phyloP scores from a whole-genome alignment of 805 yeast genomes.

The Ogataea angusta region DNA sequence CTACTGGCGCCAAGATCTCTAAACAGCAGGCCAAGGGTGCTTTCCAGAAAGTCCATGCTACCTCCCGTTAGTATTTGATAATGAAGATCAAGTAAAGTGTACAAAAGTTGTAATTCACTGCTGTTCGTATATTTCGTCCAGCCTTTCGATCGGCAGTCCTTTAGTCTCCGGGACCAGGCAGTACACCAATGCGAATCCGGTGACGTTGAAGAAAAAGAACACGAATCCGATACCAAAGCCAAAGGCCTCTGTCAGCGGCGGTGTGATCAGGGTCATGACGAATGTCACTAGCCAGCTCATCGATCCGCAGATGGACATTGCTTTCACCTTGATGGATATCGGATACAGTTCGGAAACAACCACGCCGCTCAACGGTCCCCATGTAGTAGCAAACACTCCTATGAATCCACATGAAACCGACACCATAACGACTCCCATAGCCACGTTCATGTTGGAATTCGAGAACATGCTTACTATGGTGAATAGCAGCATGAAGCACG shows the following conservation, averaged over 20 bases:
- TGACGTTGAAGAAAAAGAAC: constrained; percentile 31
- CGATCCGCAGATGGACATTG: constrained; percentile 54
- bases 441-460: constrained; percentile 31
- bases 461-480: constrained; percentile 52
- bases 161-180: constrained; percentile 35
- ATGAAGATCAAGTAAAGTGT: constrained; percentile 9
- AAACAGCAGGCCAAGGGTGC: constrained; percentile 98
- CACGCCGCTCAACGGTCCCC: constrained; percentile 73
- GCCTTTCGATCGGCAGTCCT: constrained; percentile 17
- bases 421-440: constrained; percentile 53
- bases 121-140: constrained; percentile 25
- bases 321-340: constrained; percentile 52
- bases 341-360: constrained; percentile 68
- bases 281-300: constrained; percentile 65
- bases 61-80: constrained; percentile 74
- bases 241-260: constrained; percentile 57
- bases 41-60: constrained; percentile 93
- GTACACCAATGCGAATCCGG: constrained; percentile 25
- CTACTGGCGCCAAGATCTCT: constrained; percentile 75
- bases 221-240: constrained; percentile 68
- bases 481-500: constrained; percentile 51
- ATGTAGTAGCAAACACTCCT: constrained; percentile 61
- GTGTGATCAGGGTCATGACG: constrained; percentile 64
- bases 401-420: constrained; percentile 57
- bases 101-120: constrained; percentile 5